Evolutionary conservation across 192 early-diverging fungal genomes (phyloP).

Genomic region (Coemansia reversa): DNA sequence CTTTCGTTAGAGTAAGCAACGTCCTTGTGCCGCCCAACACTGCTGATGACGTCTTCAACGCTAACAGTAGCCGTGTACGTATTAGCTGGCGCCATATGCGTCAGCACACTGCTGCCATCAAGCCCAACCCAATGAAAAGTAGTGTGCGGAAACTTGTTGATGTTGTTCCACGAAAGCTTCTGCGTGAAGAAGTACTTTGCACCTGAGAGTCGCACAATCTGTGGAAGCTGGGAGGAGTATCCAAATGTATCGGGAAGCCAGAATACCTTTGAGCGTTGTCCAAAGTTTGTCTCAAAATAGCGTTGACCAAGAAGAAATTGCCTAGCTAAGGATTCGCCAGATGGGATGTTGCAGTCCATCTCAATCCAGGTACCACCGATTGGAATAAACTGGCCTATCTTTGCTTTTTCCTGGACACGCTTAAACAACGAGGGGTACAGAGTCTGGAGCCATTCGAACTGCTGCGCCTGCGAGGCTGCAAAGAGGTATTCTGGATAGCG

Average conservation of each 20-base stretch:
- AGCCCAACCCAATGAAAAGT: constrained; percentile 94
- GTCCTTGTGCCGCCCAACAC: constrained; percentile 87
- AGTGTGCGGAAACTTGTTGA: constrained; percentile 98
- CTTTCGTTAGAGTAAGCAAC: constrained; percentile 80
- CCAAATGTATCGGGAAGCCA: constrained; percentile 97
- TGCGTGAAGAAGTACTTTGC: constrained; percentile 98
- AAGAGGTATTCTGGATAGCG: constrained; percentile 87
- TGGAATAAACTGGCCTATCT: constrained; percentile 81
- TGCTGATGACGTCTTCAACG: constrained; percentile 58
- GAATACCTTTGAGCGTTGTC: constrained; percentile 69
- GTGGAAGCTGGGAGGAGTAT: constrained; percentile 88
- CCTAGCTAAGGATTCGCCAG: constrained; percentile 89
- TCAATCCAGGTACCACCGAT: constrained; percentile 98
- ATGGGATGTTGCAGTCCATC: constrained; percentile 98
- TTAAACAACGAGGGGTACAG: constrained; percentile 83
- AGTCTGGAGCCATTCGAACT: constrained; percentile 88
- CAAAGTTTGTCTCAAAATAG: constrained; percentile 81
- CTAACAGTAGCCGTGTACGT: constrained; percentile 73
- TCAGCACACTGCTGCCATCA: constrained; percentile 80
- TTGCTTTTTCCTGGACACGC: constrained; percentile 67
- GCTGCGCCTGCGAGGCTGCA: constrained; percentile 94
- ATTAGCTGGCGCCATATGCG: constrained; percentile 89
- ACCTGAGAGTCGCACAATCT: constrained; percentile 77
- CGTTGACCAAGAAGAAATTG: constrained; percentile 95
- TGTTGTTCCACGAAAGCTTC: constrained; percentile 98